phyloP scores from a whole-genome alignment of 164 flowering plant genomes.

The Stephania yunnanensis region DNA sequence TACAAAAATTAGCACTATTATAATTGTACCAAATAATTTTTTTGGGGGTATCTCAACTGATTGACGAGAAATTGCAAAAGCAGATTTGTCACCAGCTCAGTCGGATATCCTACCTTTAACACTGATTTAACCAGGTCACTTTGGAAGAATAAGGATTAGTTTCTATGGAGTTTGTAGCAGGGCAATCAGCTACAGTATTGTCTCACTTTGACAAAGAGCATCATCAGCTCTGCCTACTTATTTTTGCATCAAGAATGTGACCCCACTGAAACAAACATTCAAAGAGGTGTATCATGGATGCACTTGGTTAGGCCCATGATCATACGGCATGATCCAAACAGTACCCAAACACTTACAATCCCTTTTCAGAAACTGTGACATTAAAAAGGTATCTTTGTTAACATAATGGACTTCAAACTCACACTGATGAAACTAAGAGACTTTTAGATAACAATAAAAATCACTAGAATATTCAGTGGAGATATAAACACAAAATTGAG shows the following conservation, averaged over 20 bases:
- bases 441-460: background rate
- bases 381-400: background rate
- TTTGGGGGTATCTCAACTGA: background rate
- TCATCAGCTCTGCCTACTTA: constrained; percentile 33
- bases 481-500: background rate
- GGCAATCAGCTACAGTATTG: constrained; percentile 29
- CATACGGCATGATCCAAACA: background rate
- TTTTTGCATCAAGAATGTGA: constrained; percentile 64
- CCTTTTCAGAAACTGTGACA: background rate
- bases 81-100: constrained; percentile 1
- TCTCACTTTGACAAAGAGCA: constrained; percentile 39
- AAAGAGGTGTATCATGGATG: constrained; percentile 71
- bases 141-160: background rate
- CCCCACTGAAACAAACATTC: constrained; percentile 49
- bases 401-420: background rate
- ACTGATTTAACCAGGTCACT: background rate
- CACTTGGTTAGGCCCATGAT: constrained; percentile 6
- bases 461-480: background rate
- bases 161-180: constrained; percentile 31
- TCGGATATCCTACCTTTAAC: background rate
- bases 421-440: background rate
- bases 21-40: background rate
- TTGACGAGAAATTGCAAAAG: background rate
- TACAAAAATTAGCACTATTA: background rate
- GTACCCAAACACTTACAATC: background rate